Conservation (phyloP, 768 basidiomycete species). For the Panus rudis region DNA sequence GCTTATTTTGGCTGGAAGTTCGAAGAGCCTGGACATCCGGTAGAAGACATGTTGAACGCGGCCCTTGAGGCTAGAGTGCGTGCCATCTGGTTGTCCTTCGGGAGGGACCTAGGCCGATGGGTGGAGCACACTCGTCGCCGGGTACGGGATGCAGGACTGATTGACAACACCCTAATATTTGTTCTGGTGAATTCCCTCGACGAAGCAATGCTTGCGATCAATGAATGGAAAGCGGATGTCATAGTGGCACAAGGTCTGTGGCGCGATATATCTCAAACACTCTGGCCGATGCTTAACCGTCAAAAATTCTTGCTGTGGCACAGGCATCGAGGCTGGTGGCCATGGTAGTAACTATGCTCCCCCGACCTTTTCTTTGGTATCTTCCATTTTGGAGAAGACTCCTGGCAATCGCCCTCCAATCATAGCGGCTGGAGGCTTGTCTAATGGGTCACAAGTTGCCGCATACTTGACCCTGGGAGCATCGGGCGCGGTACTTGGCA, state of each 20-base stretch:
- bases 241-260: constrained; percentile 77
- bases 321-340: constrained; percentile 78
- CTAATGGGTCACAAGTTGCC: constrained; percentile 58
- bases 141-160: constrained; percentile 48
- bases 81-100: constrained; percentile 75
- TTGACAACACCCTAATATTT: constrained; percentile 47
- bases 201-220: constrained; percentile 51
- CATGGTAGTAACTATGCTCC: constrained; percentile 57
- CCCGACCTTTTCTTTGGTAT: constrained; percentile 54
- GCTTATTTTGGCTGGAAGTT: constrained; percentile 71
- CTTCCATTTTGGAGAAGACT: constrained; percentile 38
- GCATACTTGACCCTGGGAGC: constrained; percentile 61
- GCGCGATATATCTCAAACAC: too few species aligned
- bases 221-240: constrained; percentile 66
- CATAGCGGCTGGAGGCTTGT: constrained; percentile 71
- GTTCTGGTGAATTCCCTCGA: constrained; percentile 56
- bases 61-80: constrained; percentile 50
- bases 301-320: not conserved
- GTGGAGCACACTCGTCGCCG: too few species aligned
- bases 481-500: constrained; percentile 65
- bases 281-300: not conserved
- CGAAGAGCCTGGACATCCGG: constrained; percentile 36
- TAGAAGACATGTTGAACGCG: constrained; percentile 37
- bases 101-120: constrained; percentile 52
- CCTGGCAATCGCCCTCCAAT: constrained; percentile 46